Percentiles rank a stretch among this genome's conserved stretches.
phyloP scores from a whole-genome alignment of 2,329 filamentous ascomycete genomes.

The Cercospora zeae-maydis region DNA sequence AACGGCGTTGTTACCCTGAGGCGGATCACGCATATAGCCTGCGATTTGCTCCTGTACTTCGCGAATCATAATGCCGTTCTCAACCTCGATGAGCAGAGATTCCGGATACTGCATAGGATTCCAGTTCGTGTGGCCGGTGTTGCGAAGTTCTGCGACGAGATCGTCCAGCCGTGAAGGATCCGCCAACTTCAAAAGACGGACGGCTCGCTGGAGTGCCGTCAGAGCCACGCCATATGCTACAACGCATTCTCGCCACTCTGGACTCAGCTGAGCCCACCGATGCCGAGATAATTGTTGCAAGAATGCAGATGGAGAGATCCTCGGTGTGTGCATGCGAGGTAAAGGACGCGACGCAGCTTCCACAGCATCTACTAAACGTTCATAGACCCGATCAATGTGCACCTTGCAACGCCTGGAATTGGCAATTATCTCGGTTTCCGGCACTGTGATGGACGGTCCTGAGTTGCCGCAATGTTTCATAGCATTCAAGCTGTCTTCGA shows the following conservation, averaged over 20 bases:
- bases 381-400: neutral
- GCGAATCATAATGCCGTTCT: constrained; percentile 60
- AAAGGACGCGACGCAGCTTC: neutral
- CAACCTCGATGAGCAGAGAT: constrained; percentile 65
- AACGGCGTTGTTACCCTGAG: constrained; percentile 49
- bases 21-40: constrained; percentile 55
- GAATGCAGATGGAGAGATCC: constrained; percentile 2
- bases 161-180: constrained; percentile 12
- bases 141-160: constrained; percentile 45
- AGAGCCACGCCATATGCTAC: constrained; percentile 46
- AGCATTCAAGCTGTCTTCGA: constrained; percentile 9
- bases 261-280: constrained; percentile 7
- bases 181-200: constrained; percentile 40
- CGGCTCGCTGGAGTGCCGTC: constrained; percentile 45
- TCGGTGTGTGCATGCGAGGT: neutral
- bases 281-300: constrained; percentile 7
- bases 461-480: neutral
- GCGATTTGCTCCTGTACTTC: constrained; percentile 62
- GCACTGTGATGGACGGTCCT: neutral
- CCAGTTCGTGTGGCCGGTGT: constrained; percentile 57
- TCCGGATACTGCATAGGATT: constrained; percentile 53
- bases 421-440: neutral
- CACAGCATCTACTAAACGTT: neutral
- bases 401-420: neutral
- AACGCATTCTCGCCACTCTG: constrained; percentile 30